phyloP scores from a whole-genome alignment of 1,139 yeast genomes.

The Hansenula lynferdii region DNA sequence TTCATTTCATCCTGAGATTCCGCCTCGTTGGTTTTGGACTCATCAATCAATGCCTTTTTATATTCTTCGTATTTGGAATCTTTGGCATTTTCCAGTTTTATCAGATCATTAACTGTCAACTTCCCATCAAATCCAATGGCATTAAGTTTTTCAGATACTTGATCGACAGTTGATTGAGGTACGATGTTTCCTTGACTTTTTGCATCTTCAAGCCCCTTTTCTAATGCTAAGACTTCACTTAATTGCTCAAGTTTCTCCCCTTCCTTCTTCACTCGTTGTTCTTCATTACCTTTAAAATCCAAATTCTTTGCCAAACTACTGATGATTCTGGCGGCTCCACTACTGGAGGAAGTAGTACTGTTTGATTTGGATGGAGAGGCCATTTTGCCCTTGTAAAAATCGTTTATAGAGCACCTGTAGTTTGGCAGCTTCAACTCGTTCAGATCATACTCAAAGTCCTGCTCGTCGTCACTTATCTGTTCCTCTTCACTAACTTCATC shows the following conservation, averaged over 20 bases:
- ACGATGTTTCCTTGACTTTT: slow-evolving; percentile 40
- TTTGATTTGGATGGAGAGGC: background rate
- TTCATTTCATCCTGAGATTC: slow-evolving; percentile 2
- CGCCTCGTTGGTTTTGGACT: slow-evolving; percentile 7
- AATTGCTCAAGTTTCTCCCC: slow-evolving; percentile 44
- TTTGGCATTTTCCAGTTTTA: slow-evolving; percentile 15
- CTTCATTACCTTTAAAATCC: background rate
- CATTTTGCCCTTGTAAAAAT: slow-evolving; percentile 12
- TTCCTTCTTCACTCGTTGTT: slow-evolving; percentile 27
- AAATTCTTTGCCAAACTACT: slow-evolving; percentile 5
- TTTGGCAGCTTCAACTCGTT: slow-evolving; percentile 59
- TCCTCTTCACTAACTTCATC: slow-evolving; percentile 57
- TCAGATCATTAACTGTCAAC: slow-evolving; percentile 12
- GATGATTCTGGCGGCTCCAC: background rate
- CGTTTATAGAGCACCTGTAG: slow-evolving; percentile 32
- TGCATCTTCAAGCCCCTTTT: slow-evolving; percentile 59
- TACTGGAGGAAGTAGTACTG: background rate
- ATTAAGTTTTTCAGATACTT: slow-evolving; percentile 31
- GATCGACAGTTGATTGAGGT: slow-evolving; percentile 38
- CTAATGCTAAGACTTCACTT: slow-evolving; percentile 55
- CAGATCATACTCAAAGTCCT: slow-evolving; percentile 56
- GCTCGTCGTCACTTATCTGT: slow-evolving; percentile 59
- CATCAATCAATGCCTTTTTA: slow-evolving; percentile 14
- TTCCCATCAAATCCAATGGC: slow-evolving; percentile 21
- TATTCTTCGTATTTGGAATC: slow-evolving; percentile 16